Conservation (phyloP, 2,329 filamentous ascomycete species). For the Aureobasidium leucospermi region DNA sequence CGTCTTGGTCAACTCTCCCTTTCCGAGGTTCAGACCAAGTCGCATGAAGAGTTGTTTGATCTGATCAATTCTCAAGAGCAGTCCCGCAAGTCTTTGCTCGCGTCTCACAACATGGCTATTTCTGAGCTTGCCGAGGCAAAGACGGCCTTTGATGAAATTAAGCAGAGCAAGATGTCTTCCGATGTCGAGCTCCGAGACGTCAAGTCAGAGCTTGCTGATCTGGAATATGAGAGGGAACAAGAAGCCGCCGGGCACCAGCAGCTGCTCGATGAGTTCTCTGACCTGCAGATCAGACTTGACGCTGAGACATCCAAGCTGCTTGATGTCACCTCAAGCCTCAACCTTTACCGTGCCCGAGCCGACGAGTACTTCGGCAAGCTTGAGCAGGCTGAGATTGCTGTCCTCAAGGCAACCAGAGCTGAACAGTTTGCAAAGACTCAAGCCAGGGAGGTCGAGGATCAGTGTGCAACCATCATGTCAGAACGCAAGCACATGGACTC, state of each 20-base stretch:
- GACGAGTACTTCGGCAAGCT: constrained; percentile 97
- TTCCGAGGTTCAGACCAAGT: constrained; percentile 85
- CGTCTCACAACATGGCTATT: constrained; percentile 78
- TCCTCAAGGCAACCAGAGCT: constrained; percentile 82
- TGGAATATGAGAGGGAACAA: constrained; percentile 71
- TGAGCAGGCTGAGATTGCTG: constrained; percentile 91
- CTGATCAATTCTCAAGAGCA: constrained; percentile 90
- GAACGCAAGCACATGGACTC: constrained; percentile 87
- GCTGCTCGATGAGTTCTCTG: constrained; percentile 83
- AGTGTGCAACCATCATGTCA: constrained; percentile 80
- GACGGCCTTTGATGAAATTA: constrained; percentile 76
- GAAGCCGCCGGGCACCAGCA: constrained; percentile 83
- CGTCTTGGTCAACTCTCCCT: constrained; percentile 80
- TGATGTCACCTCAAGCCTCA: constrained; percentile 76
- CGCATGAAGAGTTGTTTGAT: constrained; percentile 89
- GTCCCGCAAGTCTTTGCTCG: constrained; percentile 70
- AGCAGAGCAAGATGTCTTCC: constrained; percentile 67
- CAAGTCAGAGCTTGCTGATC: constrained; percentile 74
- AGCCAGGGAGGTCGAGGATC: constrained; percentile 84
- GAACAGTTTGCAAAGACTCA: constrained; percentile 92
- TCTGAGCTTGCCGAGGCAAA: constrained; percentile 82
- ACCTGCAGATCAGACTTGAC: constrained; percentile 87
- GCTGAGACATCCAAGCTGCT: constrained; percentile 77
- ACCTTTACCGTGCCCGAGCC: constrained; percentile 81
- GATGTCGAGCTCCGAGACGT: constrained; percentile 85